Evolutionary conservation across 176 grass and related monocot species (phyloP).

Genomic region (Bolboschoenus planiculmis): DNA sequence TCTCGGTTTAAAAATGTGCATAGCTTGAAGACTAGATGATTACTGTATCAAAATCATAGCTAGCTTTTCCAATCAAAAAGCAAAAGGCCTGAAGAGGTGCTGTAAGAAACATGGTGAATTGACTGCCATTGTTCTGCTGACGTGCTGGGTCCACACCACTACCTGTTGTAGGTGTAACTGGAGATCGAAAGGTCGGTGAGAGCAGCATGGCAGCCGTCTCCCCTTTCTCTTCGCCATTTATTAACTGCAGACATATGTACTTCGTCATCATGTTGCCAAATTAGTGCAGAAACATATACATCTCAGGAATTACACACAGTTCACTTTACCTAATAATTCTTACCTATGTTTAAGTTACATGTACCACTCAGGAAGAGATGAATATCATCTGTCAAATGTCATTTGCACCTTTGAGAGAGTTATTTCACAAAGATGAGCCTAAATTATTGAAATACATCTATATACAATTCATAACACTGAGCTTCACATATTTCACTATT

Average conservation of each 20-base stretch:
- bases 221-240: conserved; percentile 77
- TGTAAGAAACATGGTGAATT: conserved; percentile 94
- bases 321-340: neutral
- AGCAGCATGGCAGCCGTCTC: conserved; percentile 81
- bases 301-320: neutral
- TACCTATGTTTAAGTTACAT: neutral
- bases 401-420: neutral
- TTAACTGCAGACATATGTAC: conserved; percentile 35
- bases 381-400: neutral
- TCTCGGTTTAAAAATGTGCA: neutral
- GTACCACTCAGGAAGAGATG: neutral
- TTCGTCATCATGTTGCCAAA: conserved; percentile 3
- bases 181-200: conserved; percentile 58
- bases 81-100: conserved; percentile 95
- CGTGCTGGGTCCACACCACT: conserved; percentile 45
- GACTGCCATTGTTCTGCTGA: conserved; percentile 51
- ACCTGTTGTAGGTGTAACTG: conserved; percentile 5
- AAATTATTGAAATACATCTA: neutral
- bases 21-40: neutral
- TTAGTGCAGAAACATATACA: neutral
- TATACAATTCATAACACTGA: neutral
- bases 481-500: neutral
- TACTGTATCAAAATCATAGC: conserved; percentile 57
- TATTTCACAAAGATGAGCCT: neutral
- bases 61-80: conserved; percentile 53